phyloP scores from a whole-genome alignment of 73 alveolate species.

The Stentor coeruleus region DNA sequence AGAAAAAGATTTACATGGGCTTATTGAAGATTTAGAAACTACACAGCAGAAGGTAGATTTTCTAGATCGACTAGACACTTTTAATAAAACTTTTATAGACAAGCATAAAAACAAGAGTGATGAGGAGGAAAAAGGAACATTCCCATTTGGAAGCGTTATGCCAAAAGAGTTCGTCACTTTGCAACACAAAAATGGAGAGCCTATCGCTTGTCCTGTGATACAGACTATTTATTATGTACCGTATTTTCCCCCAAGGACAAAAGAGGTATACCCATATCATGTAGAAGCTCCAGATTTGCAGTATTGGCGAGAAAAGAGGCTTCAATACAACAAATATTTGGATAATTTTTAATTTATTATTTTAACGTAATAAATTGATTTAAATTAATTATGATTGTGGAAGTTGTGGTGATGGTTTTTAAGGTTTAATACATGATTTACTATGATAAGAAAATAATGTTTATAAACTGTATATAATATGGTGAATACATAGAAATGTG shows the following conservation, averaged over 20 bases:
- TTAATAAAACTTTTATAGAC: not conserved
- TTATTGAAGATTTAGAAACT: not conserved
- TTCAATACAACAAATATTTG: not conserved
- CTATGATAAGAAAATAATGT: too few relatives aligned
- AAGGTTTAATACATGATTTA: too few relatives aligned
- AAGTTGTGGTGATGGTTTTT: too few relatives aligned
- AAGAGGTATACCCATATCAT: not conserved
- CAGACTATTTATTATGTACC: not conserved
- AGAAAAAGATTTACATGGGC: not conserved
- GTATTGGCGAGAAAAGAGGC: not conserved
- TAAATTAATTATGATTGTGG: too few relatives aligned
- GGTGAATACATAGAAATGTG: too few relatives aligned
- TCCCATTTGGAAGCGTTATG: not conserved
- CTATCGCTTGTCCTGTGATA: not conserved
- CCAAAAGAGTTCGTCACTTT: not conserved
- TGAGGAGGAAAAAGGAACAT: not conserved
- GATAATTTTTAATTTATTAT: not conserved
- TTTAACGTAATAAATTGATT: too few relatives aligned
- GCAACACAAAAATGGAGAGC: not conserved
- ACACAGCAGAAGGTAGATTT: not conserved
- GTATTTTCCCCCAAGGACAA: not conserved
- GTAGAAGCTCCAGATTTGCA: not conserved
- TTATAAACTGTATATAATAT: too few relatives aligned
- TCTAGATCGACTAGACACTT: not conserved
- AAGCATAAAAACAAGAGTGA: not conserved